phyloP scores from a whole-genome alignment of 2,329 filamentous ascomycete species.

The Diplodia sapinea region DNA sequence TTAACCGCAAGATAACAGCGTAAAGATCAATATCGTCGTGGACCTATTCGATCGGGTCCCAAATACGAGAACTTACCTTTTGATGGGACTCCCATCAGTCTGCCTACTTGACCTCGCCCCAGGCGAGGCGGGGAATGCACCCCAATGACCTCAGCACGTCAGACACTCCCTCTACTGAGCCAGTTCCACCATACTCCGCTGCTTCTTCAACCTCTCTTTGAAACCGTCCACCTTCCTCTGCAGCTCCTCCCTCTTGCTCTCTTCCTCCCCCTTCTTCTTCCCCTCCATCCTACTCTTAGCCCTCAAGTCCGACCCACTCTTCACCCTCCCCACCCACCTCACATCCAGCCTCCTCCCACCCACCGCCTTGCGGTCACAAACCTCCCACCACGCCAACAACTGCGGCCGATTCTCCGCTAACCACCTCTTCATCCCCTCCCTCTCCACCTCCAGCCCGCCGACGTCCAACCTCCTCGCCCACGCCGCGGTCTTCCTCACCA shows the following conservation, averaged over 20 bases:
- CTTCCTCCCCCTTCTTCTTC: background rate
- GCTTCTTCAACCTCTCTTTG: background rate
- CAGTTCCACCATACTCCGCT: slow-evolving; percentile 6
- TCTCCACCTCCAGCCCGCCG: background rate
- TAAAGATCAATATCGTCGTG: background rate
- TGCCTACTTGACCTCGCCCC: slow-evolving; percentile 5
- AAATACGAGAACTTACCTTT: background rate
- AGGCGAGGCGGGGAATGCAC: slow-evolving; percentile 17
- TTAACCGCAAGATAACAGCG: background rate
- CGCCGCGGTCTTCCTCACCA: background rate
- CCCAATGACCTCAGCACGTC: background rate
- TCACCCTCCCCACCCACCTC: background rate
- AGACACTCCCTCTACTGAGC: background rate
- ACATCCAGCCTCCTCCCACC: background rate
- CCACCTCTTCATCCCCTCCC: background rate
- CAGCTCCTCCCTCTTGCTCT: background rate
- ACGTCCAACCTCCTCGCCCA: background rate
- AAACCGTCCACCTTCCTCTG: background rate
- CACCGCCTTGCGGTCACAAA: background rate
- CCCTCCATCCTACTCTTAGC: background rate
- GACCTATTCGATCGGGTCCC: background rate
- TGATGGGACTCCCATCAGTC: background rate
- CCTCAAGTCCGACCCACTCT: background rate
- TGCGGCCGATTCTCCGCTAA: background rate
- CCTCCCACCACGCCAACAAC: background rate